Evolutionary conservation across 225 moss, liverwort and hornwort genomes (phyloP).

Genomic region (Antitrichia curtipendula): DNA sequence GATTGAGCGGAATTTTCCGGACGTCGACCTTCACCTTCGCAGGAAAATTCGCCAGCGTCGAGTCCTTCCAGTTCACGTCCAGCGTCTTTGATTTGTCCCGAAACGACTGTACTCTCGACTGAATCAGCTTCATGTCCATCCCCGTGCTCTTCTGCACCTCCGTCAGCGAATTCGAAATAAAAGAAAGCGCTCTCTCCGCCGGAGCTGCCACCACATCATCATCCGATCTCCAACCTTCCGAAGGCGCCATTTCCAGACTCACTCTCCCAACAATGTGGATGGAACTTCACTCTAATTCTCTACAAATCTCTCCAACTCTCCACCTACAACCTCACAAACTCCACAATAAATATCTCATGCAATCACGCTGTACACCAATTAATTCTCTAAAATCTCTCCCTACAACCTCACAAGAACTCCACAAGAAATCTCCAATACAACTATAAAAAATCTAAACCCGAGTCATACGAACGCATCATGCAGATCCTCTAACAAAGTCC

Average conservation of each 20-base stretch:
- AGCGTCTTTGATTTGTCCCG: constrained; percentile 20
- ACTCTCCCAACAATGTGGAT: not conserved
- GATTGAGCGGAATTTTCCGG: not conserved
- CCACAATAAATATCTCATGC: not conserved
- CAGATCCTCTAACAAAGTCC: not conserved
- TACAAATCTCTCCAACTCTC: not conserved
- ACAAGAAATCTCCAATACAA: not conserved
- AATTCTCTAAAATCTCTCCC: not conserved
- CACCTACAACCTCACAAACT: not conserved
- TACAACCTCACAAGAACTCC: not conserved
- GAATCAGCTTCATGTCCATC: constrained; percentile 27
- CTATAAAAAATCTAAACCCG: not conserved
- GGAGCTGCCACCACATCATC: constrained; percentile 4
- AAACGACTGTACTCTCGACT: constrained; percentile 26
- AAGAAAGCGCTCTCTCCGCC: constrained; percentile 39
- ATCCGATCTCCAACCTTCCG: not conserved
- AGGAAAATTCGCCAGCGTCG: constrained; percentile 13
- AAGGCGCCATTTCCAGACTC: constrained; percentile 22
- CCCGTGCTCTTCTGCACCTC: constrained; percentile 34
- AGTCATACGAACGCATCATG: not conserved
- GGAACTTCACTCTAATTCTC: not conserved
- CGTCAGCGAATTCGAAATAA: constrained; percentile 24
- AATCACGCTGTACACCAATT: not conserved
- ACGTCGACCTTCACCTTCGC: not conserved
- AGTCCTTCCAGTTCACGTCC: constrained; percentile 19